Evolutionary conservation across 2,329 filamentous ascomycete species (phyloP).

Genomic region (Pyrenophora seminiperda): DNA sequence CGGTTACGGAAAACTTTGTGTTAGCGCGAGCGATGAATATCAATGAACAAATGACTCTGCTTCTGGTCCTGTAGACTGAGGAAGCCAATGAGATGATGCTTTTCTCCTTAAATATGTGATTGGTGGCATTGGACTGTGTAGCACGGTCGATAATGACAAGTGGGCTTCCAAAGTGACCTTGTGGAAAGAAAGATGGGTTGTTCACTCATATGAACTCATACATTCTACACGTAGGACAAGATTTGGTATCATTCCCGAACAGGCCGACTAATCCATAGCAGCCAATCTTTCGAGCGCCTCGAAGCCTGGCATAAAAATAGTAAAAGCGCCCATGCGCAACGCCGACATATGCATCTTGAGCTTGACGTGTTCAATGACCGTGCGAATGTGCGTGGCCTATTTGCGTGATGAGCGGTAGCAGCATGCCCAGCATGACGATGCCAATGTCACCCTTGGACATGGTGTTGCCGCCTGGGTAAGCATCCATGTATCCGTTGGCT

Average conservation of each 20-base stretch:
- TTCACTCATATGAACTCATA: too few relatives aligned
- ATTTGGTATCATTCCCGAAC: constrained; percentile 17
- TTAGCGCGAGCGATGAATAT: constrained; percentile 27
- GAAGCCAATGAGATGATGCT: background rate
- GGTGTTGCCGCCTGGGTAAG: constrained; percentile 57
- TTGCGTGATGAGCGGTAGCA: constrained; percentile 76
- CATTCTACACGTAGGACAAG: background rate
- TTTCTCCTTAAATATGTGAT: too few relatives aligned
- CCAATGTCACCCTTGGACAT: constrained; percentile 62
- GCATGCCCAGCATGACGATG: constrained; percentile 72
- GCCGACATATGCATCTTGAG: constrained; percentile 14
- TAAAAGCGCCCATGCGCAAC: constrained; percentile 7
- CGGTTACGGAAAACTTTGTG: constrained; percentile 30
- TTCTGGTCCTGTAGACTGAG: background rate
- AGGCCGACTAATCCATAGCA: background rate
- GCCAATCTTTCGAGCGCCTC: too few relatives aligned
- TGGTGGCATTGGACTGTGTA: background rate
- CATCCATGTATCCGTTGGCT: constrained; percentile 59
- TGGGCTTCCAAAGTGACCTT: background rate
- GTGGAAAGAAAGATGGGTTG: too few relatives aligned
- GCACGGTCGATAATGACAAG: too few relatives aligned
- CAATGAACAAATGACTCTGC: constrained; percentile 10
- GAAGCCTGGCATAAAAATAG: background rate
- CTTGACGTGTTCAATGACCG: constrained; percentile 6
- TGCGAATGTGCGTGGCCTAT: constrained; percentile 71